phyloP scores from a whole-genome alignment of 2,329 filamentous ascomycete genomes.

The Talaromyces sp. region DNA sequence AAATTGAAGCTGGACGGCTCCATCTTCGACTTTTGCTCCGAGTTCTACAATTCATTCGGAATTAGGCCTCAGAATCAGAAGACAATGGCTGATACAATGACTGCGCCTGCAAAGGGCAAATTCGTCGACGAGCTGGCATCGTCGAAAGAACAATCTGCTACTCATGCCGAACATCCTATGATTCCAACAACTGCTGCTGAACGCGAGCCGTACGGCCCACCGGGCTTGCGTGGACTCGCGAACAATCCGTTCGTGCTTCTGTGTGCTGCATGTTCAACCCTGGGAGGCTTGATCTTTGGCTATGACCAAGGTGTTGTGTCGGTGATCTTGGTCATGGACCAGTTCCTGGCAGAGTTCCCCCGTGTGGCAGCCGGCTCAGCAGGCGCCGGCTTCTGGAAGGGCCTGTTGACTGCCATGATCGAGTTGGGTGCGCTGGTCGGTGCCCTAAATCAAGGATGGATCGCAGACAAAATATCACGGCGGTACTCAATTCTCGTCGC shows the following conservation, averaged over 20 bases:
- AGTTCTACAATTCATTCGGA: neutral
- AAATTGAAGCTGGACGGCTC: neutral
- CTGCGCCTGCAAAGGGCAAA: neutral
- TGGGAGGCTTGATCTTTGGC: constrained; percentile 48
- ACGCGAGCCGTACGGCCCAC: constrained; percentile 26
- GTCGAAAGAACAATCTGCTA: neutral
- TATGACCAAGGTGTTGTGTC: constrained; percentile 44
- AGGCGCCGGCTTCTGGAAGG: constrained; percentile 38
- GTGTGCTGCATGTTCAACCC: constrained; percentile 47
- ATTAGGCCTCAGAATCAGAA: neutral
- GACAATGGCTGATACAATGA: neutral
- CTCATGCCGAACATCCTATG: neutral
- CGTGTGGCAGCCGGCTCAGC: constrained; percentile 35
- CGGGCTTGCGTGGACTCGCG: constrained; percentile 43
- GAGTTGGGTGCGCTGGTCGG: constrained; percentile 47
- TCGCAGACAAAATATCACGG: constrained; percentile 49
- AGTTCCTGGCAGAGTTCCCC: constrained; percentile 44
- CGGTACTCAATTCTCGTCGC: constrained; percentile 50
- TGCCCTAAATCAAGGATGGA: constrained; percentile 44
- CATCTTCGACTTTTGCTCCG: neutral
- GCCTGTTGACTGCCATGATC: constrained; percentile 50
- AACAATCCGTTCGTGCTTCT: constrained; percentile 46
- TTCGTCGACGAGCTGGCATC: neutral
- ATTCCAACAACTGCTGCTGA: constrained; percentile 11
- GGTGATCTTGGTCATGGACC: constrained; percentile 49